Percentiles rank a stretch among this genome's conserved stretches.
Conservation (phyloP, 257 asterid genomes). For the Prunella vulgaris region DNA sequence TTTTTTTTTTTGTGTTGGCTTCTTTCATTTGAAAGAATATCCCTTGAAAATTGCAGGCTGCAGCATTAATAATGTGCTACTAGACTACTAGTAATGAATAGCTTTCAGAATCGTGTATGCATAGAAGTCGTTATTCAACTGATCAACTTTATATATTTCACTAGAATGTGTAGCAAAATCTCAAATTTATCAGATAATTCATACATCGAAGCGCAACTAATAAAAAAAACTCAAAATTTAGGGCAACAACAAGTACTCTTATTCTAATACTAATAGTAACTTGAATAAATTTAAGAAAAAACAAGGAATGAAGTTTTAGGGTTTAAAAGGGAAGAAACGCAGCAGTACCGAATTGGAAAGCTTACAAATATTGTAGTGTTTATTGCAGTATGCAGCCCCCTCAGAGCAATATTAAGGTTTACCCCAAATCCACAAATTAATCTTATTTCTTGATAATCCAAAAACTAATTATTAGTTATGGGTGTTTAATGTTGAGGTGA, state of each 20-base stretch:
- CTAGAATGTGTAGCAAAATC: background rate
- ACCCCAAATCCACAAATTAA: no score
- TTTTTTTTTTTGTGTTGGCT: background rate
- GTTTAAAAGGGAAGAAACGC: constrained; percentile 14
- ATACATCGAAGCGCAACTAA: no score
- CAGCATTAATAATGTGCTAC: background rate
- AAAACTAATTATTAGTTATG: no score
- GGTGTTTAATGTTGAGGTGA: no score
- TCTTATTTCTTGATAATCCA: no score
- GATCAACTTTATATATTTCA: constrained; percentile 5
- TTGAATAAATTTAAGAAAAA: background rate
- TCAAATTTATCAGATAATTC: background rate
- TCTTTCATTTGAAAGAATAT: background rate
- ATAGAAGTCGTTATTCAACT: background rate
- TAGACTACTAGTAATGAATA: background rate
- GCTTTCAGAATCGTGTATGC: background rate
- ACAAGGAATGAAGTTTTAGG: constrained; percentile 22
- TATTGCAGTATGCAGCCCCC: no score
- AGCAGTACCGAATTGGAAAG: constrained; percentile 84
- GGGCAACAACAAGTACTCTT: background rate
- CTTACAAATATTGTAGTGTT: no score
- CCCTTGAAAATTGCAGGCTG: background rate
- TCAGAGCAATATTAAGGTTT: no score
- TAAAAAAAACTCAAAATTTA: no score
- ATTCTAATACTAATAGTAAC: background rate